Base-by-base conservation (phyloP, 2,329 filamentous ascomycete genomes). In the Pestalotiopsis sp. region DNA sequence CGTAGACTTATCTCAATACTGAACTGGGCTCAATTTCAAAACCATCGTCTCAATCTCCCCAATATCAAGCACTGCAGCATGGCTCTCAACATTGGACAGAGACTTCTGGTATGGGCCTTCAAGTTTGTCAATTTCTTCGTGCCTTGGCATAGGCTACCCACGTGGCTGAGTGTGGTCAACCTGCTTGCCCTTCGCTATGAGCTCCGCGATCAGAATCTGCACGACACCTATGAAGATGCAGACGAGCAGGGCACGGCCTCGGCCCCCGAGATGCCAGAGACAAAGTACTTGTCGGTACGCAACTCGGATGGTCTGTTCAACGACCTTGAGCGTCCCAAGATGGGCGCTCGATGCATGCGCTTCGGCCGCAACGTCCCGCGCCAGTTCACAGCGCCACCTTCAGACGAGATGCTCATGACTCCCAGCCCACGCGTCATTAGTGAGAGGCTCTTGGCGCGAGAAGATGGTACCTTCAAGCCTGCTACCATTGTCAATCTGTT, bases 281-380 rank as follows among this genome's bases (percentile, higher is more conserved):
- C 0, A 76, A 80, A 57, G 66, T 83, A 75, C 58, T 70, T 79
- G 2, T 68, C 74, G 38, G 77, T 79, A 0, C 78, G 83, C 13
- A 77, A 84, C 69, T 83, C 82, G 5, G 82, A 84, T 71, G 83
- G 83, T 25, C 76, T 80, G 41, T 82, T 80, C 77, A 85, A 85
- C 65, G 79, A 79, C 4, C 75, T 82, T 14, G 75, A 79, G 4
- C 71, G 76, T 69, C 82, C 81, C 0, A 77, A 75, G 58, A 85
- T 85, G 83, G 83, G 83, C 1, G 84, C 82, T 62, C 70, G 76
- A 0, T 81, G 80, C 0, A 83, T 83, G 79, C 77, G 83, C 0
- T 82, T 85, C 61, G 83, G 83, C 0, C 77, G 82, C 14, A 85
- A 84, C 67, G 79, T 85, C 11, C 76, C 81, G 1, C 68, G 83